A percentile compares a stretch with the other conserved stretches of the same genome.
Conservation (phyloP, 257 asterid species). For the Jasminum sambac region DNA sequence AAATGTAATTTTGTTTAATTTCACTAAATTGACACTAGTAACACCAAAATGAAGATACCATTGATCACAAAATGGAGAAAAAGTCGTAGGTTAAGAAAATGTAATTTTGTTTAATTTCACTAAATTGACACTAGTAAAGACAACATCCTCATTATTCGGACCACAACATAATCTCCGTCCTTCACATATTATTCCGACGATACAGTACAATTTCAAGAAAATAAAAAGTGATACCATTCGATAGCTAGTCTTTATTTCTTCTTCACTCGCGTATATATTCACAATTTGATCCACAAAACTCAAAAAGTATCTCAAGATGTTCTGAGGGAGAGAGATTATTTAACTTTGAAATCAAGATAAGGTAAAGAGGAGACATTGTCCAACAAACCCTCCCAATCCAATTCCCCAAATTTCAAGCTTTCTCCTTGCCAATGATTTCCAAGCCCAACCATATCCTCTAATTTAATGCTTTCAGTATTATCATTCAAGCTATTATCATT, state of each 20-base stretch:
- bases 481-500: constrained; percentile 10
- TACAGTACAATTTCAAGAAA: no score
- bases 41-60: no score
- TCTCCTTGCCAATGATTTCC: constrained; percentile 78
- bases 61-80: no score
- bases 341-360: constrained; percentile 75
- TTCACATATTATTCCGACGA: no score
- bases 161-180: no score
- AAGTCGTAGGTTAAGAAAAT: no score
- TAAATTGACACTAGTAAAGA: no score
- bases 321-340: constrained; percentile 31
- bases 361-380: constrained; percentile 87
- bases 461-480: constrained; percentile 30
- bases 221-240: not conserved
- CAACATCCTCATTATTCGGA: no score
- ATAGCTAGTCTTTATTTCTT: constrained; percentile 21
- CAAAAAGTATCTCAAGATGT: no score
- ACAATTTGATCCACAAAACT: constrained; percentile 32
- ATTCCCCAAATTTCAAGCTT: constrained; percentile 73
- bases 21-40: no score
- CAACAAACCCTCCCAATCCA: constrained; percentile 98
- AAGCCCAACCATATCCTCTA: constrained; percentile 41
- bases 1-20: no score
- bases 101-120: no score
- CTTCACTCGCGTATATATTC: constrained; percentile 28